Evolutionary conservation across 2,329 filamentous ascomycete genomes (phyloP), one percentile per base, ranked within the genome.

Genomic region (Colletotrichum sp.): DNA sequence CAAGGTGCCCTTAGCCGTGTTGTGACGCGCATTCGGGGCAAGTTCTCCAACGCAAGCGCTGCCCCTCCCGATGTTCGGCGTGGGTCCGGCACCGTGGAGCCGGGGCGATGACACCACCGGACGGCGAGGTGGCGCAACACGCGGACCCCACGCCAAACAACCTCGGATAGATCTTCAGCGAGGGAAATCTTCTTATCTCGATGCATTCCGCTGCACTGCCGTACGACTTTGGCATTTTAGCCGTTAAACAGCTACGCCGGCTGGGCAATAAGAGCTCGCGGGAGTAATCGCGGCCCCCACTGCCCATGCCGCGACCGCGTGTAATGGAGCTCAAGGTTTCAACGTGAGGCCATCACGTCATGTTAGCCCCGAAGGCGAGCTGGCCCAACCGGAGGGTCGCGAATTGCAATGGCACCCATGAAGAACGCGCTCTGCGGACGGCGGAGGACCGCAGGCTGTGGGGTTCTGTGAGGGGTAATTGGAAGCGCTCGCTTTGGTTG

Each of bases 91-190:
- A 8, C 62, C 63, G 68, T 67, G 68, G 57, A 74, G 47, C 72
- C 72, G 72, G 72, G 72, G 68, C 31, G 72, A 74, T 74, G 72
- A 72, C 71, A 69, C 72, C 72, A 74, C 72, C 72, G 72, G 69
- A 66, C 62, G 55, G 72, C 69, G 69, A 38, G 47, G 72, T 74
- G 68, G 72, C 62, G 72, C 72, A 74, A 74, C 62, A 74, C 34
- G 72, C 43, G 57, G 62, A 15, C 54, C 21, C 57, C 57, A 61
- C 31, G 8, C 13, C 43, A n/a, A 4, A 34, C n/a, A 7, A 62
- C 70, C 43, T n/a, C 33, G 34, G 47, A 47, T 38, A 31, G 21
- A 54, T 43, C 21, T 69, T 9, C 47, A n/a, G 31, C n/a, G 24
- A 16, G 18, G 29, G 24, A 11, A 8, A 47, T 47, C 31, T 38